Evolutionary conservation across 208 protist genomes (phyloP).

Genomic region (Naegleria fowleri): DNA sequence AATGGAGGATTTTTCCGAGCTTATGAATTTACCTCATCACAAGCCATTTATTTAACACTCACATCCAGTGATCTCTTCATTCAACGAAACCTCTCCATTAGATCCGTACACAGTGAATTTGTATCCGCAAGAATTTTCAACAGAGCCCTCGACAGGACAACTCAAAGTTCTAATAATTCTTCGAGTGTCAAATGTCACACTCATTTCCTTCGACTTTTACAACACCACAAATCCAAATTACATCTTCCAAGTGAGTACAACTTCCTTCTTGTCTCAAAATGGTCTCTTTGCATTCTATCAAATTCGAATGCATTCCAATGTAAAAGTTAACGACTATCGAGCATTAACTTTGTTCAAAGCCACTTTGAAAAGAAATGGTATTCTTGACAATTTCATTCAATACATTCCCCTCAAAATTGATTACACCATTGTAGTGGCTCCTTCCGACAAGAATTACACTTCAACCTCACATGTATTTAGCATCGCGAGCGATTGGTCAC

Average conservation of each 20-base stretch:
- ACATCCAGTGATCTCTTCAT: neutral
- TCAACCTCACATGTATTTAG: neutral
- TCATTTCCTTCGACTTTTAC: neutral
- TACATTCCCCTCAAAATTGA: neutral
- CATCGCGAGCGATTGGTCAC: neutral
- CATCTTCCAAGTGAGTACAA: neutral
- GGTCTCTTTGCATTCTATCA: neutral
- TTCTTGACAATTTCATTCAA: neutral
- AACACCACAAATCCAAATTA: neutral
- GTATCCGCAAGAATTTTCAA: neutral
- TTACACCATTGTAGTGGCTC: neutral
- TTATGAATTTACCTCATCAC: neutral
- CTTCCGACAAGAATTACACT: neutral
- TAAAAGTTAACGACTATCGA: neutral
- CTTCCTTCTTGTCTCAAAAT: neutral
- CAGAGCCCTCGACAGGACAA: too few species aligned
- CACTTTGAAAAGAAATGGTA: neutral
- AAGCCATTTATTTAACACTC: neutral
- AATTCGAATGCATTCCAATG: neutral
- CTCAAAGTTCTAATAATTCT: neutral
- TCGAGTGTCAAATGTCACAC: neutral
- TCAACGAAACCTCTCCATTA: neutral
- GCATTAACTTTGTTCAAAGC: neutral
- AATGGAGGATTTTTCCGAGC: neutral
- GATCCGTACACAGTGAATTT: neutral